Evolutionary conservation across 1,139 yeast species (phyloP).

Genomic region (Zygosaccharomyces pseudobailii): DNA sequence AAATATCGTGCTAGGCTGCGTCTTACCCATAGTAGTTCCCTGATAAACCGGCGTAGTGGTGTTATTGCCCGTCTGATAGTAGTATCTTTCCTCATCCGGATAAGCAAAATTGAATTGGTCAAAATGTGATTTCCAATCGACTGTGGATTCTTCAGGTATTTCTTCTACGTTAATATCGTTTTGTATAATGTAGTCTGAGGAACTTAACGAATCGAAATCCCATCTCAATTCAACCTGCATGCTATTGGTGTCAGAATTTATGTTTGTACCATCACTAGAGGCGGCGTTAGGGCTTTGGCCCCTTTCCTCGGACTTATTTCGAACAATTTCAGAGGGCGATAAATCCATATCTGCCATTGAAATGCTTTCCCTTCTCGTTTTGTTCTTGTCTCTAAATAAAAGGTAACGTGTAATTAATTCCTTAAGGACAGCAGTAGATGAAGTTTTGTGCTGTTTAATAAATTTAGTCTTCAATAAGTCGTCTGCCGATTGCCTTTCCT

Average conservation of each 20-base stretch:
- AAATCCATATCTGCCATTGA: constrained; percentile 33
- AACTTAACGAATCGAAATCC: constrained; percentile 79
- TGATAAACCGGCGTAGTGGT: constrained; percentile 26
- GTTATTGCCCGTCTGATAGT: constrained; percentile 26
- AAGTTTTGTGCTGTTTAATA: constrained; percentile 54
- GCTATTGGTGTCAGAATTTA: constrained; percentile 17
- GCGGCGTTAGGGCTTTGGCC: constrained; percentile 17
- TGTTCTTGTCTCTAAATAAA: constrained; percentile 65
- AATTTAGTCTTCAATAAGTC: constrained; percentile 73
- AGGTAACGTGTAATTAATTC: constrained; percentile 80
- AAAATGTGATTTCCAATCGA: constrained; percentile 36
- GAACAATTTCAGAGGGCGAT: constrained; percentile 30
- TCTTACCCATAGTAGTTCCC: constrained; percentile 34
- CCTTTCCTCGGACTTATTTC: constrained; percentile 21
- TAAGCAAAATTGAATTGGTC: constrained; percentile 36
- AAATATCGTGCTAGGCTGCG: constrained; percentile 21
- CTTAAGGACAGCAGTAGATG: constrained; percentile 57
- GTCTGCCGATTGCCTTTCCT: constrained; percentile 82
- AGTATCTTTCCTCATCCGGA: constrained; percentile 36
- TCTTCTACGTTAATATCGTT: constrained; percentile 53
- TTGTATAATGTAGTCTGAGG: constrained; percentile 66
- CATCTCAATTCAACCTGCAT: constrained; percentile 62
- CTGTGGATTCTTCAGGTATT: constrained; percentile 33
- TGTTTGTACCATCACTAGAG: constrained; percentile 6
- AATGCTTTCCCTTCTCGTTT: constrained; percentile 45